Conservation (phyloP, 2,329 filamentous ascomycete genomes). For the Aureobasidium sp. region DNA sequence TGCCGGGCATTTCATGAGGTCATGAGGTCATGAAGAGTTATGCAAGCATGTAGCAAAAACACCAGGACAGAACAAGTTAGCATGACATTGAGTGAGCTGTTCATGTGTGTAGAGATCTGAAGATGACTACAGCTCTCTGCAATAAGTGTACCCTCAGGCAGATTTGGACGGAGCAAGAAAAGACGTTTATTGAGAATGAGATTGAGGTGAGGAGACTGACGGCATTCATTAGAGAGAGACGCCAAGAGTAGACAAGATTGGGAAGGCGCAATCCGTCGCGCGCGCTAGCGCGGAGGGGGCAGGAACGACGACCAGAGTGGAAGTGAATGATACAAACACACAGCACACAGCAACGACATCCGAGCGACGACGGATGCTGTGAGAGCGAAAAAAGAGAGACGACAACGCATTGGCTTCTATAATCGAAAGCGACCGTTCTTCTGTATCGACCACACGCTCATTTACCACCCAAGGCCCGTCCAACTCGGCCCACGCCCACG, state of each 20-base stretch:
- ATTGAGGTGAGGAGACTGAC: not conserved
- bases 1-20: not conserved
- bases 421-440: slow-evolving; percentile 15
- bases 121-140: too few relatives aligned
- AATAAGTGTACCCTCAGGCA: not conserved
- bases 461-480: slow-evolving; percentile 5
- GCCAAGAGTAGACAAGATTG: not conserved
- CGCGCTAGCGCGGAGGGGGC: slow-evolving; percentile 2
- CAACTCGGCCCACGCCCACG: not conserved
- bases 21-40: not conserved
- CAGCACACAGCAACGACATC: not conserved
- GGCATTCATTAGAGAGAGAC: not conserved
- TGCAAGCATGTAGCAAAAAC: not conserved
- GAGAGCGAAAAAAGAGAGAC: not conserved
- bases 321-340: slow-evolving; percentile 3
- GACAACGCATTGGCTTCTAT: slow-evolving; percentile 11
- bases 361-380: not conserved
- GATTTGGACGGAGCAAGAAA: not conserved
- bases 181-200: not conserved
- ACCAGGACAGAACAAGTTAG: not conserved
- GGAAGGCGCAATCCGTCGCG: slow-evolving; percentile 8
- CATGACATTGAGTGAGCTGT: not conserved
- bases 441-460: slow-evolving; percentile 15
- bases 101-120: not conserved
- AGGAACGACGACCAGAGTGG: not conserved